phyloP scores from a whole-genome alignment of 495 filamentous ascomycete genomes.

The Copromyces sp. region DNA sequence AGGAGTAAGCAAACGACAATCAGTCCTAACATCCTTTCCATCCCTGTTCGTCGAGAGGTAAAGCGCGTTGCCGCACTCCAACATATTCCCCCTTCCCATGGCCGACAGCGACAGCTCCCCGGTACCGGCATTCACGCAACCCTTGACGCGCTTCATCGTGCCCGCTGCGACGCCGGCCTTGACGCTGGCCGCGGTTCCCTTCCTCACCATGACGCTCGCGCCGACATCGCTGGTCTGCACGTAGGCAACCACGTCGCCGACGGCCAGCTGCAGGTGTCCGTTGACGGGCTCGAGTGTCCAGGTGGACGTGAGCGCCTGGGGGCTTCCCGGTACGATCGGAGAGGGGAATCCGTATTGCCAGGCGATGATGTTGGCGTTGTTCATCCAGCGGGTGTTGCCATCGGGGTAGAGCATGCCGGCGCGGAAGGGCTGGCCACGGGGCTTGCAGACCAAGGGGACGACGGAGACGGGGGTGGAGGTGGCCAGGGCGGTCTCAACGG shows the following conservation, averaged over 20 bases:
- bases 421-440: not conserved
- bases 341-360: not conserved
- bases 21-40: not conserved
- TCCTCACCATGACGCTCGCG: not conserved
- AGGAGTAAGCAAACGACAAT: not conserved
- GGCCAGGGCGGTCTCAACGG: not conserved
- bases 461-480: not conserved
- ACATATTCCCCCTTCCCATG: not conserved
- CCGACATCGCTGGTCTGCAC: not conserved
- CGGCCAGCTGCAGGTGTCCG: not conserved
- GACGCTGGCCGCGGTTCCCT: not conserved
- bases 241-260: not conserved
- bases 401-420: not conserved
- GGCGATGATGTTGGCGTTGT: not conserved
- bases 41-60: not conserved
- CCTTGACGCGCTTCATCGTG: not conserved
- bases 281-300: not conserved
- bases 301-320: not conserved
- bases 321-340: no score
- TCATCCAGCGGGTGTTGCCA: slow-evolving; percentile 1
- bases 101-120: not conserved
- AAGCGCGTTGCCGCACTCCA: not conserved
- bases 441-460: not conserved
- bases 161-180: not conserved
- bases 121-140: not conserved